Evolutionary conservation across 805 yeast genomes (phyloP).

Genomic region (Zygosaccharomyces rouxii): DNA sequence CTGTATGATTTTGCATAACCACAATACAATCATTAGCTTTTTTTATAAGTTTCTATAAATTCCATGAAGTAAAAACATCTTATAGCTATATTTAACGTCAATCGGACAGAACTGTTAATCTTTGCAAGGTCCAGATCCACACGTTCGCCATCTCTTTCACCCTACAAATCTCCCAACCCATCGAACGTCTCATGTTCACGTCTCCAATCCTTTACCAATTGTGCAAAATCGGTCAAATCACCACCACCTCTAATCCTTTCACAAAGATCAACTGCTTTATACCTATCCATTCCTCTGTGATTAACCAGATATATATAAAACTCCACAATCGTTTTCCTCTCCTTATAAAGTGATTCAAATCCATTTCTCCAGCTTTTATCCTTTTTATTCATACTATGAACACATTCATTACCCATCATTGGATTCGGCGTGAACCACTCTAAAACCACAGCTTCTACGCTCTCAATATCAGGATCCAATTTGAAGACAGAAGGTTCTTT

Average conservation of each 20-base stretch:
- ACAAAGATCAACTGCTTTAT: constrained; percentile 27
- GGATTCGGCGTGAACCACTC: constrained; percentile 37
- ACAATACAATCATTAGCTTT: background rate
- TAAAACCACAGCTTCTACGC: constrained; percentile 27
- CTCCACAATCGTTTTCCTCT: constrained; percentile 30
- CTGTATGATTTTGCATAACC: too few species aligned
- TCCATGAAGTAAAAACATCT: background rate
- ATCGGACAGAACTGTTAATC: too few species aligned
- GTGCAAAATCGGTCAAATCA: constrained; percentile 15
- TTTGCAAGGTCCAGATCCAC: too few species aligned
- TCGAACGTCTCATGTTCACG: constrained; percentile 16
- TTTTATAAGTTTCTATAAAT: background rate
- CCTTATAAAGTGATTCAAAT: constrained; percentile 24
- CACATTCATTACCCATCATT: constrained; percentile 25
- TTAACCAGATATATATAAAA: constrained; percentile 32
- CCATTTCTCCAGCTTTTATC: constrained; percentile 30
- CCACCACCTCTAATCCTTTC: constrained; percentile 16
- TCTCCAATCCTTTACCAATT: constrained; percentile 25
- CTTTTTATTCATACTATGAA: constrained; percentile 32
- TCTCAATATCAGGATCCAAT: constrained; percentile 17
- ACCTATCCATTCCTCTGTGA: constrained; percentile 19
- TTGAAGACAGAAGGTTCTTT: constrained; percentile 10
- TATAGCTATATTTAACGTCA: too few species aligned
- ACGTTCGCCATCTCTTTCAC: too few species aligned
- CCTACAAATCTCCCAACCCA: constrained; percentile 7